A percentile compares a stretch with the other conserved stretches of the same genome.
Conservation (phyloP, 305 asterid genomes). For the Fraxinus sp. region DNA sequence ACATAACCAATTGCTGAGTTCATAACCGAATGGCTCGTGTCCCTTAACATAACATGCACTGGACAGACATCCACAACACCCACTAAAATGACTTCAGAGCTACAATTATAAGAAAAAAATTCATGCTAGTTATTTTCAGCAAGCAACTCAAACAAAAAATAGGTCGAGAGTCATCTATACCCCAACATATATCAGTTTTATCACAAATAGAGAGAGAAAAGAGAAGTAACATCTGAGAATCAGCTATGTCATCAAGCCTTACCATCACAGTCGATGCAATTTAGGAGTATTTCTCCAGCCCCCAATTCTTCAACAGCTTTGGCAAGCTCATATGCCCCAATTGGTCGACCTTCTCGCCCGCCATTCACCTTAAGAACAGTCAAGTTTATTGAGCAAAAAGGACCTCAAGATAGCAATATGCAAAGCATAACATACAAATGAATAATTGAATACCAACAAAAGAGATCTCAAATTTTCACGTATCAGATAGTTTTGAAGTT, state of each 20-base stretch:
- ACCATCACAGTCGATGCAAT: constrained; percentile 98
- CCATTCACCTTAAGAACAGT: constrained; percentile 66
- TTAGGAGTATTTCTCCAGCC: constrained; percentile 92
- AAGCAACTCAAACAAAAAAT: no score
- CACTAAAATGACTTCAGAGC: no score
- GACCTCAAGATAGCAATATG: background rate
- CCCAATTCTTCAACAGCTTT: constrained; percentile 94
- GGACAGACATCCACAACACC: no score
- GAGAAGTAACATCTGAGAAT: no score
- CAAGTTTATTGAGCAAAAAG: background rate
- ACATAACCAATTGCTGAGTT: background rate
- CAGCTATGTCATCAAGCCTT: no score
- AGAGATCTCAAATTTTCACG: background rate
- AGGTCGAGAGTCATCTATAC: no score
- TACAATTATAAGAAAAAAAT: no score
- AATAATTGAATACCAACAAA: background rate
- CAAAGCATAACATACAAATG: background rate
- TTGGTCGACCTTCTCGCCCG: constrained; percentile 91
- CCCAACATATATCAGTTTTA: no score
- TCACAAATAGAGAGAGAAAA: no score
- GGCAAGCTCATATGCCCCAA: constrained; percentile 97
- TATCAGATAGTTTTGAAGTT: background rate
- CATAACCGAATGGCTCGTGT: background rate
- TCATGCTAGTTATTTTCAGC: no score
- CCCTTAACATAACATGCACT: background rate